Conservation (phyloP, 1,284 basidiomycete species). For the Meripilus lineatus region DNA sequence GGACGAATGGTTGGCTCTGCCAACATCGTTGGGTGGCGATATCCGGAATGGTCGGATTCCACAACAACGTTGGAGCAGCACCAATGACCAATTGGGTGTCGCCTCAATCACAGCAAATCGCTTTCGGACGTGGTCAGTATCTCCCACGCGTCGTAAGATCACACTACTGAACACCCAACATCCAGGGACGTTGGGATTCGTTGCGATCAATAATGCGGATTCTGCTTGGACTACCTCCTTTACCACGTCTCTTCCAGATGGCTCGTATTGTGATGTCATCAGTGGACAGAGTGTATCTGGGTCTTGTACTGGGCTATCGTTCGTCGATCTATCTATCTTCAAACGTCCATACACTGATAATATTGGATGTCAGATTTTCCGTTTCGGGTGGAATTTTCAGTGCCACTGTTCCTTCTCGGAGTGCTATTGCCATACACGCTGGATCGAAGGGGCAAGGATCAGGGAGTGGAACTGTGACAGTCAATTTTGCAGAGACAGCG, state of each 20-base stretch:
- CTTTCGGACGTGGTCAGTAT: conserved; percentile 53
- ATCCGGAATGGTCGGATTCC: conserved; percentile 59
- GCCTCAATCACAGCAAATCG: conserved; percentile 51
- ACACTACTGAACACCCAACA: not conserved
- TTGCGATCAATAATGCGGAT: conserved; percentile 62
- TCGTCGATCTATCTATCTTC: conserved; percentile 24
- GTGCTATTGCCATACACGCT: conserved; percentile 56
- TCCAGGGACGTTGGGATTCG: conserved; percentile 48
- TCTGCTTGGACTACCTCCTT: conserved; percentile 50
- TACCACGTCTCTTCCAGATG: conserved; percentile 48
- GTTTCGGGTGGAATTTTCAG: conserved; percentile 50
- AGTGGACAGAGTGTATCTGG: conserved; percentile 37
- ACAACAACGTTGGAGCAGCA: conserved; percentile 50
- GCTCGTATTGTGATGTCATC: conserved; percentile 62
- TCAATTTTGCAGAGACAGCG: conserved; percentile 49
- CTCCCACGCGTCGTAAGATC: not conserved
- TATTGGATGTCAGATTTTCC: conserved; percentile 33
- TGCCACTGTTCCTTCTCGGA: conserved; percentile 46
- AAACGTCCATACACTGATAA: not conserved
- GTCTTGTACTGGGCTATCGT: conserved; percentile 48
- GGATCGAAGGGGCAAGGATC: conserved; percentile 28
- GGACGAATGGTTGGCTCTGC: conserved; percentile 52
- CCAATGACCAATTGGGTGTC: conserved; percentile 52
- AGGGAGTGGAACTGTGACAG: conserved; percentile 28
- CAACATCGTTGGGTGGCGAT: conserved; percentile 60